These are phyloP conservation scores for Neonectria punicea DNA, from an alignment of 2,329 filamentous ascomycete species.

Conservation along the genomic window DNA sequence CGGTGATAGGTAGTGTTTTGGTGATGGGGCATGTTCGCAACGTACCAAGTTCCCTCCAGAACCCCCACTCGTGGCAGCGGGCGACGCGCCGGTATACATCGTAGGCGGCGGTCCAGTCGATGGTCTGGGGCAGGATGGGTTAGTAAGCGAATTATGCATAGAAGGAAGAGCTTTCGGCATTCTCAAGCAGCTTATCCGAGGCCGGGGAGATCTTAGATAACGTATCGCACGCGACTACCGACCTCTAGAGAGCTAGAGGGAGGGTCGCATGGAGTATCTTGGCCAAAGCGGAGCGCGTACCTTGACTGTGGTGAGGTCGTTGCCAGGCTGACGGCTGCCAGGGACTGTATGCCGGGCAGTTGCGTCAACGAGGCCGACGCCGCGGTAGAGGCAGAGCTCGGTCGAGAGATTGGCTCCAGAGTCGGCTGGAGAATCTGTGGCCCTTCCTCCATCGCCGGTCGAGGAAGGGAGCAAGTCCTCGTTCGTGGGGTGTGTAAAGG, in stretches of 20 bases:
- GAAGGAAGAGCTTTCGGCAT: constrained; percentile 7
- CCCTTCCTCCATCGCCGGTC: constrained; percentile 59
- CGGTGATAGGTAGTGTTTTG: constrained; percentile 15
- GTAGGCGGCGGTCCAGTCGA: constrained; percentile 35
- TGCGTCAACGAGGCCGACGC: constrained; percentile 55
- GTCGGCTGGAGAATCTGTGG: constrained; percentile 52
- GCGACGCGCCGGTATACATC: constrained; percentile 48
- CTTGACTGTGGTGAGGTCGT: constrained; percentile 57
- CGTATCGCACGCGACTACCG: constrained; percentile 20
- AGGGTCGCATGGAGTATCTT: constrained; percentile 4
- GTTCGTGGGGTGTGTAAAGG: constrained; percentile 8
- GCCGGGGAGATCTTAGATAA: constrained; percentile 13
- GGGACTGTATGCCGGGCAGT: constrained; percentile 57
- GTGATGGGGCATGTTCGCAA: constrained; percentile 27
- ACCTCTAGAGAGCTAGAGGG: constrained; percentile 9
- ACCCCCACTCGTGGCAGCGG: constrained; percentile 53
- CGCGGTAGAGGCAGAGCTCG: constrained; percentile 60
- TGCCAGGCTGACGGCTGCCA: constrained; percentile 54
- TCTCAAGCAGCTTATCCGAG: constrained; percentile 1
- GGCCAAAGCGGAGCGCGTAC: constrained; percentile 48
- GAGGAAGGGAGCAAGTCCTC: constrained; percentile 9
- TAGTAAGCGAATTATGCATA: constrained; percentile 29
- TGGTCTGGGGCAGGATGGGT: constrained; percentile 32
- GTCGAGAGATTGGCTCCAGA: constrained; percentile 61
- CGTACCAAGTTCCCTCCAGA: constrained; percentile 55